Base-by-base conservation (phyloP, 768 basidiomycete genomes). In the Imleria badia region DNA sequence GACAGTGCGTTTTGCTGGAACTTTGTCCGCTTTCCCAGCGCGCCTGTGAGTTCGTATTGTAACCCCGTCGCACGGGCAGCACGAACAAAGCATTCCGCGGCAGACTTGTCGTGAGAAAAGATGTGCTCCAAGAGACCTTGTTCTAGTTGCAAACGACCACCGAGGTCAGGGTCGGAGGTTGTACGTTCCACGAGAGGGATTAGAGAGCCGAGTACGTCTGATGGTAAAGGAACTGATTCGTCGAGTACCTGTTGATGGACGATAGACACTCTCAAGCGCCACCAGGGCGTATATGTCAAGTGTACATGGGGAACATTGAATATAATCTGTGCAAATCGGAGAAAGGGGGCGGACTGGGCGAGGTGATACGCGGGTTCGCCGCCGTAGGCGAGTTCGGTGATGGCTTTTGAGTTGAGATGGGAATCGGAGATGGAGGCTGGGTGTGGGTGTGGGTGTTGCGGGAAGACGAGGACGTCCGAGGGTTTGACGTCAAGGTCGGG, bases 321-420 rank as follows among this genome's bases (percentile, higher is more conserved):
- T 44, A 97, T 75, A 23, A 91, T 73, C 62, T 88, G 82, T 0
- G 95, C 83, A 51, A 95, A 73, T 30, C 85, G 81, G 45, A 98
- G 79, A 63, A 96, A 85, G 20, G 81, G 70, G 7, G 94, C 80
- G 35, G 71, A 73, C 62, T 78, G 78, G 9, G 86, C 80, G 42
- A 98, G 89, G 69, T 98, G 97, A 73, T 98, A 99, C 0, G 91
- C 93, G 10, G 97, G 97, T 73, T 98, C 97, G 4, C 97, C 97
- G 5, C 84, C 83, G 56, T 81, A 83, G 1, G 94, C 86, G 40
- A 99, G 81, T 57, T 89, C 84, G 6, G 85, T 75, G 53, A 93
- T 75, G 22, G 94, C 83, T 44, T 82, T 82, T 29, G 74, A 71
- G 62, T 93, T 81, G 38, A 98, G 72, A 4, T 69, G 51, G 20